phyloP scores from a whole-genome alignment of 2,329 filamentous ascomycete species.

The Capronia americana region DNA sequence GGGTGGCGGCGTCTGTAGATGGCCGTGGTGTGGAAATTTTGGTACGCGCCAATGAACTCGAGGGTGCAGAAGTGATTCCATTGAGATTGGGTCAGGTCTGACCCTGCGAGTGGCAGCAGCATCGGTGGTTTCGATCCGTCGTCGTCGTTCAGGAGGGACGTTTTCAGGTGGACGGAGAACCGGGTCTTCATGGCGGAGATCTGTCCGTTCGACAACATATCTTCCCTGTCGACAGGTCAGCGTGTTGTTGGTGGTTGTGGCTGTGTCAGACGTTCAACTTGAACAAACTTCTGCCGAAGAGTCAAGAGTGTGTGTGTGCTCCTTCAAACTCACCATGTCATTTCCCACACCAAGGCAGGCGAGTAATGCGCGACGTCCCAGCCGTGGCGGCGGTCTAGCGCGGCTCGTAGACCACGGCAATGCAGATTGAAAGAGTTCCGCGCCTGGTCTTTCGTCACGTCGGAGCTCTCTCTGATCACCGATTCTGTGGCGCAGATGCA shows the following conservation, averaged over 20 bases:
- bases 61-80: slow-evolving; percentile 3
- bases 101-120: neutral
- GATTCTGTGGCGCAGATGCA: slow-evolving; percentile 5
- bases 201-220: slow-evolving; percentile 10
- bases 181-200: slow-evolving; percentile 11
- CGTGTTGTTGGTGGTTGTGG: neutral
- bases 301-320: too few species aligned
- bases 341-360: slow-evolving; percentile 1
- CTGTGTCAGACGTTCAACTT: too few species aligned
- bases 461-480: neutral
- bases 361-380: slow-evolving; percentile 9
- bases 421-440: neutral
- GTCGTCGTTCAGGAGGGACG: too few species aligned
- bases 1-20: neutral
- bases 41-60: slow-evolving; percentile 4
- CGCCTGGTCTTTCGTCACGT: slow-evolving; percentile 6
- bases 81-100: neutral
- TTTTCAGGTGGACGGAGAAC: slow-evolving; percentile 6
- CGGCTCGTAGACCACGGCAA: neutral
- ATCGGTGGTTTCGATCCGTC: too few species aligned
- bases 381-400: slow-evolving; percentile 1
- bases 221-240: neutral
- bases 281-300: too few species aligned
- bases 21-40: neutral
- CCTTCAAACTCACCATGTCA: neutral